phyloP scores from a whole-genome alignment of 1,284 basidiomycete species.

The Malassezia furfur region DNA sequence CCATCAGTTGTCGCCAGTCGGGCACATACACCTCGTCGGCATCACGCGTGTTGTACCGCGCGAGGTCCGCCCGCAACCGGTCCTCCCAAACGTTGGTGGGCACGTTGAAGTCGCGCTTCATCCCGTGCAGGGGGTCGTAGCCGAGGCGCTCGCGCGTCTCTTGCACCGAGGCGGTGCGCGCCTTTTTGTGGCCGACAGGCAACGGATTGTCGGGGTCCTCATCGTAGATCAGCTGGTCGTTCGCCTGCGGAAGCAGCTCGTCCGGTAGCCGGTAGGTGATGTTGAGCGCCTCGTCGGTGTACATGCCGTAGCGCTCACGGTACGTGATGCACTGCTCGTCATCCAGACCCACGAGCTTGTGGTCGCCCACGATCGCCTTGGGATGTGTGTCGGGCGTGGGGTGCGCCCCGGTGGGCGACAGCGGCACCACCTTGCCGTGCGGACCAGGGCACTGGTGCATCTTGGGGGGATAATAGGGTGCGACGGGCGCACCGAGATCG shows the following conservation, averaged over 20 bases:
- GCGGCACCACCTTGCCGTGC: slow-evolving; percentile 28
- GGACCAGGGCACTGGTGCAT: slow-evolving; percentile 39
- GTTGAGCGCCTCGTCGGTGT: slow-evolving; percentile 46
- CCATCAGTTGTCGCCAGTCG: slow-evolving; percentile 47
- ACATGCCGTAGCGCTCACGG: slow-evolving; percentile 41
- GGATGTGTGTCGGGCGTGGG: slow-evolving; percentile 45
- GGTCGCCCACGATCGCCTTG: slow-evolving; percentile 40
- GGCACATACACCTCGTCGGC: slow-evolving; percentile 20
- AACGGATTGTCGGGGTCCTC: slow-evolving; percentile 45
- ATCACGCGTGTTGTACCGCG: slow-evolving; percentile 7
- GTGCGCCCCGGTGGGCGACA: slow-evolving; percentile 31
- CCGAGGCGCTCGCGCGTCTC: slow-evolving; percentile 20
- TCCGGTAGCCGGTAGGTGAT: slow-evolving; percentile 43
- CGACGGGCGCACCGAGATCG: slow-evolving; percentile 16
- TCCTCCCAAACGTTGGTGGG: slow-evolving; percentile 42
- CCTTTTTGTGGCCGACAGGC: slow-evolving; percentile 21
- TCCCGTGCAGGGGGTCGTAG: slow-evolving; percentile 38
- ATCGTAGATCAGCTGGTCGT: slow-evolving; percentile 32
- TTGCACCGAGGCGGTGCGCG: background rate
- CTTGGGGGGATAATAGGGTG: slow-evolving; percentile 34
- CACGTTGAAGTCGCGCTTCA: slow-evolving; percentile 16
- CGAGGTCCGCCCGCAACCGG: slow-evolving; percentile 29
- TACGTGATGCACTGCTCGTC: slow-evolving; percentile 45
- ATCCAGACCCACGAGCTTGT: slow-evolving; percentile 38
- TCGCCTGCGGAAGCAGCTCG: slow-evolving; percentile 27